Base-by-base conservation (phyloP, 1,284 basidiomycete species). In the Rhodotorula sp. region DNA sequence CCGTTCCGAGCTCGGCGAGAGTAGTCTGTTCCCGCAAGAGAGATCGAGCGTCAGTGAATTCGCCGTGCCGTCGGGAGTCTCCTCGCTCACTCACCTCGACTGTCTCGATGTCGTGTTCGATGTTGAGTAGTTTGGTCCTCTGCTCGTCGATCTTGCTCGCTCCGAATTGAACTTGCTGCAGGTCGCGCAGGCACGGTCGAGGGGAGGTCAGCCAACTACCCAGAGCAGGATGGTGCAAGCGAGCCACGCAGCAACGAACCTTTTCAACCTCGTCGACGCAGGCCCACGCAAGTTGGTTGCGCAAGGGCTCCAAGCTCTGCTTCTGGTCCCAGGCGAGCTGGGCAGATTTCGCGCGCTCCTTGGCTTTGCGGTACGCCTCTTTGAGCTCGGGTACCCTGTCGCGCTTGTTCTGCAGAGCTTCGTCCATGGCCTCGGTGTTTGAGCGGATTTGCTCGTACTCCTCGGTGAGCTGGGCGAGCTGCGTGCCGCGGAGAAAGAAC, bases 401-500 rank as follows among this genome's bases (percentile, higher is more conserved):
- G 64, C 86, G 86, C 69, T 83, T 82, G 63, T 70, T 70, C 5
- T 55, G 26, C 47, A 81, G 72, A 23, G 74, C 75, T 5, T 75
- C 73, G 28, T 79, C 70, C 67, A 77, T 73, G 57, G 72, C 62
- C 26, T 77, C 69, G 76, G 92, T 88, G 78, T 92, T 91, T 68
- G 87, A 83, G 43, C 89, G 82, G 77, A 91, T 90, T 3, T 86
- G 84, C 54, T 90, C 87, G 79, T 99, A 99, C 79, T 95, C 91
- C 43, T 92, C 88, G 8, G 87, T 88, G 31, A 99, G 87, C 78
- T 95, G 90, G 49, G 88, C 87, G 38, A 99, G 87, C 76, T 94
- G 92, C 0, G 95, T 99, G 15, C 97, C 97, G 47, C 89, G 87
- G 57, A 98, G 85, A 86, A 98, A 99, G 81, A 98, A 94, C 91